Evolutionary conservation across 768 basidiomycete species (phyloP).

Genomic region (Cystobasidium tubakii): DNA sequence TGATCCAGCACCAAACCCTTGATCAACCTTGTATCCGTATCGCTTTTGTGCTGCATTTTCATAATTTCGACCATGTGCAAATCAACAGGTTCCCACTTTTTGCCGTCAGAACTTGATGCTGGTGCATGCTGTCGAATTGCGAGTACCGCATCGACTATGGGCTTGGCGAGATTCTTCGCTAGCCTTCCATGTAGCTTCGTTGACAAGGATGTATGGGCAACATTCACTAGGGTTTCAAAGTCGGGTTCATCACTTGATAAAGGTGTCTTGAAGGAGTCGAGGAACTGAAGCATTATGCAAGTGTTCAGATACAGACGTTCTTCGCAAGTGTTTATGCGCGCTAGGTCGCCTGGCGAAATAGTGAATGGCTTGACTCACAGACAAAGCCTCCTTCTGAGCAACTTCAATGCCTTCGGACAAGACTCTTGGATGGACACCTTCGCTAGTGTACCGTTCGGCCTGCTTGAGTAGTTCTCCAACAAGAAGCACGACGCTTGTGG

Average conservation of each 20-base stretch:
- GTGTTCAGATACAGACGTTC: neutral
- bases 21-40: conserved; percentile 91
- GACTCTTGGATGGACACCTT: conserved; percentile 96
- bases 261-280: conserved; percentile 79
- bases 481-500: conserved; percentile 89
- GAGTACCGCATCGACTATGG: conserved; percentile 90
- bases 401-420: conserved; percentile 93
- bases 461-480: conserved; percentile 83
- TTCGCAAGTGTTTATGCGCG: neutral
- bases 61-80: conserved; percentile 99
- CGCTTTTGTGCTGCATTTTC: conserved; percentile 99
- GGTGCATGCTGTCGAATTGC: conserved; percentile 64
- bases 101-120: conserved; percentile 52
- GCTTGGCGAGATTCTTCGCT: conserved; percentile 79
- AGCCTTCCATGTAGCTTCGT: conserved; percentile 80
- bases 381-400: conserved; percentile 89
- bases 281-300: conserved; percentile 61
- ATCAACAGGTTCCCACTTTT: conserved; percentile 81
- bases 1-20: conserved; percentile 95
- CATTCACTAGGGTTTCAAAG: conserved; percentile 82
- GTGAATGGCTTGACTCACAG: conserved; percentile 55
- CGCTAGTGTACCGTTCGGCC: conserved; percentile 93
- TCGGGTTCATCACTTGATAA: conserved; percentile 60
- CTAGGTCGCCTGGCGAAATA: neutral
- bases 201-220: conserved; percentile 88